These are phyloP conservation scores for Artemisia argyi DNA, from an alignment of 129 eudicot species.

Conservation along the genomic window DNA sequence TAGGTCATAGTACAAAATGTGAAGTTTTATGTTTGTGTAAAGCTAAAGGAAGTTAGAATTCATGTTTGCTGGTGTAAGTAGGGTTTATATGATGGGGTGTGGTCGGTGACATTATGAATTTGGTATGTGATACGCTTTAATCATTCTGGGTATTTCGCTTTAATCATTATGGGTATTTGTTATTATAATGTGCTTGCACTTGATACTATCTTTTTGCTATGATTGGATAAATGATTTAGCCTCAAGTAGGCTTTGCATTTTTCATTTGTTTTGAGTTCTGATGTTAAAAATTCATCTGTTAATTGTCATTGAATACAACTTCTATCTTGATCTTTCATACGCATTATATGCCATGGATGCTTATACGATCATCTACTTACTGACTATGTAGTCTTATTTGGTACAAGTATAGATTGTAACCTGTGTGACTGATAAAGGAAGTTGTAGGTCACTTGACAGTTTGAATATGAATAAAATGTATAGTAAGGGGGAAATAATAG, in stretches of 20 bases:
- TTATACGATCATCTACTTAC: no score
- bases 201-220: background rate
- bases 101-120: slow-evolving; percentile 3
- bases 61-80: slow-evolving; percentile 15
- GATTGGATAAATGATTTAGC: background rate
- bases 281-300: slow-evolving; percentile 6
- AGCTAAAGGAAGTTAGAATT: background rate
- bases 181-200: slow-evolving; percentile 13
- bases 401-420: no score
- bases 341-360: no score
- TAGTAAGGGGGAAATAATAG: no score
- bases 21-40: background rate
- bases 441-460: no score
- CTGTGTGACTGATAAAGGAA: no score
- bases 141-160: background rate
- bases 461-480: no score
- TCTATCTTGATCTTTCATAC: no score
- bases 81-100: slow-evolving; percentile 12
- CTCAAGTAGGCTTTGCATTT: slow-evolving; percentile 8
- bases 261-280: slow-evolving; percentile 14
- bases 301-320: background rate
- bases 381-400: no score
- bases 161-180: background rate
- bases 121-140: background rate
- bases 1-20: background rate